These are phyloP conservation scores for Phoma sp. DNA, from an alignment of 2,329 filamentous ascomycete species.

Conservation along the genomic window DNA sequence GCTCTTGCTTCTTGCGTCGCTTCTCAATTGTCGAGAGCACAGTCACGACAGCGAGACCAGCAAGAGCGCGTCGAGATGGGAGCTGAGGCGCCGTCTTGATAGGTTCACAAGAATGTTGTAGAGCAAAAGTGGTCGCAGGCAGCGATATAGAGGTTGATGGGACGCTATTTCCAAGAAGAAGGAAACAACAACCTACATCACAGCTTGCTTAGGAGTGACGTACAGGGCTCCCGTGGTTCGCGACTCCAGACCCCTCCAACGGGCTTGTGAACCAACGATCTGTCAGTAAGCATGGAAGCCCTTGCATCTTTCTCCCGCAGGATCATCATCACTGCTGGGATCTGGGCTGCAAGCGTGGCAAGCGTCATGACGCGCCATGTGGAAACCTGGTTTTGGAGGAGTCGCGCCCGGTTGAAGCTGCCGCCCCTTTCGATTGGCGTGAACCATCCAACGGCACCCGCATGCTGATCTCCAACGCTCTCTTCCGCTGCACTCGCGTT, in stretches of 20 bases:
- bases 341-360: constrained; percentile 14
- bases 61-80: constrained; percentile 42
- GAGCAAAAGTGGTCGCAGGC: not conserved
- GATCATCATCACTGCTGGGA: constrained; percentile 18
- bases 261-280: constrained; percentile 17
- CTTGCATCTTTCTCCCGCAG: constrained; percentile 25
- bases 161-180: constrained; percentile 7
- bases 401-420: constrained; percentile 19
- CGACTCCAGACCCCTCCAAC: constrained; percentile 8
- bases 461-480: constrained; percentile 3
- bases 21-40: constrained; percentile 43
- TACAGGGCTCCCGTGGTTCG: constrained; percentile 14
- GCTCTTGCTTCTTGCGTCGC: constrained; percentile 34
- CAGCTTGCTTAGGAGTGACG: constrained; percentile 9
- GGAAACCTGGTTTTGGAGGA: constrained; percentile 34
- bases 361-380: constrained; percentile 1
- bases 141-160: not conserved
- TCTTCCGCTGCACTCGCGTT: not conserved
- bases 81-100: constrained; percentile 40
- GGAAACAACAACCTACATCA: constrained; percentile 8
- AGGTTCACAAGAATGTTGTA: not conserved
- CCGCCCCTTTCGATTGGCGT: constrained; percentile 15
- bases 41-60: constrained; percentile 43
- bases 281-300: constrained; percentile 26
- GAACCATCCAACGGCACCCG: constrained; percentile 2